Percentiles rank a stretch among this genome's conserved stretches.
phyloP scores from a whole-genome alignment of 139 green algal species.

The Nannochloris sp. region DNA sequence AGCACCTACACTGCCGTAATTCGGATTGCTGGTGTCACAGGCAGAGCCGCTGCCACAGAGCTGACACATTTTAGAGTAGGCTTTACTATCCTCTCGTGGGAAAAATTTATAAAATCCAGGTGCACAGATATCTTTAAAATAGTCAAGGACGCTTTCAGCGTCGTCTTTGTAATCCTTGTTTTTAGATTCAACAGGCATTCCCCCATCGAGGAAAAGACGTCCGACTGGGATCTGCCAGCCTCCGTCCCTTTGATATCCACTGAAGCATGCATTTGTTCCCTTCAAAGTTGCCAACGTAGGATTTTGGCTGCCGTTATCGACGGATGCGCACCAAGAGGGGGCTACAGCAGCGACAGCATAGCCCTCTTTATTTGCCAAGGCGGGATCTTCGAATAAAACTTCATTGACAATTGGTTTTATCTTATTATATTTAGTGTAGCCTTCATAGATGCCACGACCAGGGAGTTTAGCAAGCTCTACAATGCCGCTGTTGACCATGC shows the following conservation, averaged over 20 bases:
- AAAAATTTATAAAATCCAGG: slow-evolving; percentile 1
- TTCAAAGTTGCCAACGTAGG: background rate
- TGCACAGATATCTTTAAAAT: slow-evolving; percentile 2
- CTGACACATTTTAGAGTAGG: background rate
- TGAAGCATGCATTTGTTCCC: slow-evolving; percentile 1
- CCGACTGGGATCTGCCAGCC: slow-evolving; percentile 1
- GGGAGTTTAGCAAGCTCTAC: background rate
- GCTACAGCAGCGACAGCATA: slow-evolving; percentile 2
- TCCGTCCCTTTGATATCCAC: background rate
- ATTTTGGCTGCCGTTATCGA: background rate
- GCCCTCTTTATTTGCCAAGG: background rate
- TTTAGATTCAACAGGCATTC: background rate
- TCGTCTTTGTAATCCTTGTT: background rate
- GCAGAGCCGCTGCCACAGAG: background rate
- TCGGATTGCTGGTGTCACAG: background rate
- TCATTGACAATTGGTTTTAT: background rate
- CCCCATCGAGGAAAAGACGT: background rate
- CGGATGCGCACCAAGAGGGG: background rate
- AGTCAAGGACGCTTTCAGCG: background rate
- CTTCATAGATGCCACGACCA: background rate
- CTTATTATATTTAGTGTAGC: background rate
- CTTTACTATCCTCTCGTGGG: background rate
- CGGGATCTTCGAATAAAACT: background rate
- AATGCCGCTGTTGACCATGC: background rate
- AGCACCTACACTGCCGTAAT: background rate